These are phyloP conservation scores for Spirogloea muscicola DNA, from an alignment of 139 green algal species.

Conservation along the genomic window DNA sequence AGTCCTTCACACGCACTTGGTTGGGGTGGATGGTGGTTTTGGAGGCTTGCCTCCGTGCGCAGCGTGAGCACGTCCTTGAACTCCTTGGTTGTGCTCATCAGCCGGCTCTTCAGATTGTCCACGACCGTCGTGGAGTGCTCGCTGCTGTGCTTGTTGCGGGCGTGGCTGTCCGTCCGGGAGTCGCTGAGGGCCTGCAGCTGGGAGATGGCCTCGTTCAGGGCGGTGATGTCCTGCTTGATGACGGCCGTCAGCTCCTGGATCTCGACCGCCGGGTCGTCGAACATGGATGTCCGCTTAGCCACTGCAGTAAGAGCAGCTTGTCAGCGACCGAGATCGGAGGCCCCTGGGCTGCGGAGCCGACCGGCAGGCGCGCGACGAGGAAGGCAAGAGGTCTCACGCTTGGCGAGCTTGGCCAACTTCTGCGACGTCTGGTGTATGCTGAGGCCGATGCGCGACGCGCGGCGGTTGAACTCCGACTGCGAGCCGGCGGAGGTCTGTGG, in stretches of 20 bases:
- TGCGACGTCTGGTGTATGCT: slow-evolving; percentile 87
- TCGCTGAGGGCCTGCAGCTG: slow-evolving; percentile 66
- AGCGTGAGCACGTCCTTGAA: slow-evolving; percentile 94
- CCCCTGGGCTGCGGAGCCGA: too few relatives aligned
- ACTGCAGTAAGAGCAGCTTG: slow-evolving; percentile 58
- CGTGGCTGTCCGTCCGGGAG: slow-evolving; percentile 15
- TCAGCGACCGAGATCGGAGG: too few relatives aligned
- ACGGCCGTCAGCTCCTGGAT: slow-evolving; percentile 86
- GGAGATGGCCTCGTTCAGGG: slow-evolving; percentile 73
- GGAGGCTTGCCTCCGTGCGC: slow-evolving; percentile 67
- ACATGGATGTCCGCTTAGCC: slow-evolving; percentile 91
- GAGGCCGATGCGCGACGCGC: slow-evolving; percentile 79
- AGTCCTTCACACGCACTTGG: too few relatives aligned
- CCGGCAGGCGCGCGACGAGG: too few relatives aligned
- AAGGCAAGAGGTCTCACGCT: slow-evolving; percentile 47
- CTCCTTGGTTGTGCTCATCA: slow-evolving; percentile 81
- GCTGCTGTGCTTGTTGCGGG: slow-evolving; percentile 64
- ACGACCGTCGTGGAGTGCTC: slow-evolving; percentile 84
- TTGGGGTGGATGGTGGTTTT: too few relatives aligned
- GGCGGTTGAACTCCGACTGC: slow-evolving; percentile 74
- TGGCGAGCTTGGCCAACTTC: slow-evolving; percentile 86
- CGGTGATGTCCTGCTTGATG: slow-evolving; percentile 81
- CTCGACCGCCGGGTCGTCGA: slow-evolving; percentile 90
- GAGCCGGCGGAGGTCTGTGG: too few relatives aligned
- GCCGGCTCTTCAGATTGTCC: slow-evolving; percentile 70